Evolutionary conservation across 257 asterid genomes (phyloP), one percentile per base, ranked within the genome.

Genomic region (Lithospermum erythrorhizon): DNA sequence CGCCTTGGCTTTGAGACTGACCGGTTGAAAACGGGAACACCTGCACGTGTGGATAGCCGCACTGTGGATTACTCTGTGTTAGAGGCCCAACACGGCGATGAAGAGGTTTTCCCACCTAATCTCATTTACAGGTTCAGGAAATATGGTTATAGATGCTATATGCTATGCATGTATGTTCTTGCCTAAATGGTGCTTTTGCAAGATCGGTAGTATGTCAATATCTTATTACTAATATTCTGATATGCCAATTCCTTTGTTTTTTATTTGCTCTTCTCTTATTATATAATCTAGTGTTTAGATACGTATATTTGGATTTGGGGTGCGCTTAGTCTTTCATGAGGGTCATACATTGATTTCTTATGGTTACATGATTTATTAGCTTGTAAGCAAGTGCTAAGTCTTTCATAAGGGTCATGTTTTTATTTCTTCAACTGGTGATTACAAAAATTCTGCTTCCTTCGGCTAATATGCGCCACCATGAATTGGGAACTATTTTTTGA

Each of bases 81-180:
- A 81, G 95, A 84, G 76, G 89, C 95, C 70, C 98, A 91, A 59
- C 86, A 72, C 61, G 98, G 98, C 70, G 98, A 91, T 74, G 90
- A 88, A 80, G 95, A 88, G 98, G 98, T 91, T 75, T 68, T 75
- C 76, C 76, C 71, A 58, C 73, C 83, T 70, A 73, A 65, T 70
- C 68, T 76, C 58, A 73, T 80, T 59, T 63, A 73, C 74, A 73
- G 76, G 82, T 76, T 81, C 77, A 63, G 59, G 77, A 56, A 67
- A 62, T 32, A 22, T 58, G 53, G 24, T 47, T 60, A 29, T 54
- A 35, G 5, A 52, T 52, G 41, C 18, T 23, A 16, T 21, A 52
- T 62, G 35, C 8, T 19, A 61, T 58, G 8, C 35, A 21, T 17
- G 57, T 4, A 54, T 69, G 19, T 35, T 60, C 45, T 29, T 32